A percentile compares a stretch with the other conserved stretches of the same genome.
Conservation (phyloP, 2,329 filamentous ascomycete genomes). For the Coniochaeta pulveracea region DNA sequence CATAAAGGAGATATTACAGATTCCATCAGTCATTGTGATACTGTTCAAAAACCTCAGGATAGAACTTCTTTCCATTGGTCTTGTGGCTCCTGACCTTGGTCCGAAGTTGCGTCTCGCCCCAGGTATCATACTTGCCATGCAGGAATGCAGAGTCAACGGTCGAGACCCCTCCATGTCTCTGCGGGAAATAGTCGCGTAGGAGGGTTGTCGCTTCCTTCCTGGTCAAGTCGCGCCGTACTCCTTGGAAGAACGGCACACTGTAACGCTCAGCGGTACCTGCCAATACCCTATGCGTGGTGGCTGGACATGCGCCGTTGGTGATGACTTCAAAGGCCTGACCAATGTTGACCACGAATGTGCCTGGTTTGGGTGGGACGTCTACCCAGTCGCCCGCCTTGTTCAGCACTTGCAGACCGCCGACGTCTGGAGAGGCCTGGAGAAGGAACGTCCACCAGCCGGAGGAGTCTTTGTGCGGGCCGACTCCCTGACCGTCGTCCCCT, state of each 20-base stretch:
- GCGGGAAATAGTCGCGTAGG: conserved; percentile 25
- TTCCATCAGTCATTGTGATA: conserved; percentile 35
- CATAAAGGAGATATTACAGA: too few relatives aligned
- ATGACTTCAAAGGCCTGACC: conserved; percentile 47
- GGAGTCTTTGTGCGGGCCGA: conserved; percentile 51
- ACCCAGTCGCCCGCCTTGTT: conserved; percentile 36
- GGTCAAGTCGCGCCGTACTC: conserved; percentile 32
- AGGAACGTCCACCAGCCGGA: conserved; percentile 56
- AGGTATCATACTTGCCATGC: conserved; percentile 37
- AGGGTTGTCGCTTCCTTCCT: conserved; percentile 27
- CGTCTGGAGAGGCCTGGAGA: conserved; percentile 41
- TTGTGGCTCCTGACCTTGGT: conserved; percentile 42
- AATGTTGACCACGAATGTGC: conserved; percentile 45
- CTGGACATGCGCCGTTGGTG: conserved; percentile 39
- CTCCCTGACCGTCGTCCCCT: conserved; percentile 31
- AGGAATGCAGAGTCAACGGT: conserved; percentile 37
- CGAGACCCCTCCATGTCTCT: conserved; percentile 16
- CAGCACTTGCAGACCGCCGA: conserved; percentile 38
- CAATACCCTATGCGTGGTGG: conserved; percentile 35
- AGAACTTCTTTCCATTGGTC: conserved; percentile 34
- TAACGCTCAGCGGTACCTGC: conserved; percentile 22
- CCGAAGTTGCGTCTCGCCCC: conserved; percentile 41
- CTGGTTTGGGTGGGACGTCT: conserved; percentile 31
- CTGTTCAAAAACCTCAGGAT: conserved; percentile 32
- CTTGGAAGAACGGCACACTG: conserved; percentile 36